Evolutionary conservation across 2,329 filamentous ascomycete species (phyloP), one percentile per base, ranked within the genome.

Genomic region (Seiridium cupressi): DNA sequence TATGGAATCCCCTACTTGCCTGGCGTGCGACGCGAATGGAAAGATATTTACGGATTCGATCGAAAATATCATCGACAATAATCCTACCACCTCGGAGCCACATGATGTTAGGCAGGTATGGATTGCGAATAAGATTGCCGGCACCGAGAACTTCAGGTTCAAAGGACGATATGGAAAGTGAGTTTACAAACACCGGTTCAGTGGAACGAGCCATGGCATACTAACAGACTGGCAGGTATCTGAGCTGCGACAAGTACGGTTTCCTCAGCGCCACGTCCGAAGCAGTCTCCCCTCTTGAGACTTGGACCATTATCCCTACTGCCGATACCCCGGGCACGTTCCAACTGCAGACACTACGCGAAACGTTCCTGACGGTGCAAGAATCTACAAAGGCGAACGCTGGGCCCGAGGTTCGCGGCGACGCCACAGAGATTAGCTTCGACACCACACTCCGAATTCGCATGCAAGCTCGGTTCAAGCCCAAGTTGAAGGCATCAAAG

Each of bases 41-140:
- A 91, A 90, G 70, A 89, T 98, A 13, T 99, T 96, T 74, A 83
- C 91, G 4, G 87, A 90, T 66, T 79, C 83, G 11, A 79, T 99
- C 55, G 92, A 96, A 79, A 97, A 98, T 72, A 89, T 97, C 42
- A 84, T 97, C 62, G 93, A 97, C 60, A 87, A 82, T 34, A 90
- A 96, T 71, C 85, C 91, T 3, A 74, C 83, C n/a, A 97, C 88
- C 4, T 92, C 94, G 7, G 95, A 99, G 77, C 95, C 95, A 55
- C 93, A 97, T 74, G 93, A 98, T 73, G 93, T 98, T 62, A 83
- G 94, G 62, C 93, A 97, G 78, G 95, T 99, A 13, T 99, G 94
- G 91, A 86, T 98, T 65, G 92, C 91, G 62, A 96, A 90, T 67
- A 85, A 84, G 65, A 89, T 97, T 10, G 85, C 89, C 0, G 94